phyloP scores from a whole-genome alignment of 352 stramenopile species.

The Halophytophthora polymorphica region DNA sequence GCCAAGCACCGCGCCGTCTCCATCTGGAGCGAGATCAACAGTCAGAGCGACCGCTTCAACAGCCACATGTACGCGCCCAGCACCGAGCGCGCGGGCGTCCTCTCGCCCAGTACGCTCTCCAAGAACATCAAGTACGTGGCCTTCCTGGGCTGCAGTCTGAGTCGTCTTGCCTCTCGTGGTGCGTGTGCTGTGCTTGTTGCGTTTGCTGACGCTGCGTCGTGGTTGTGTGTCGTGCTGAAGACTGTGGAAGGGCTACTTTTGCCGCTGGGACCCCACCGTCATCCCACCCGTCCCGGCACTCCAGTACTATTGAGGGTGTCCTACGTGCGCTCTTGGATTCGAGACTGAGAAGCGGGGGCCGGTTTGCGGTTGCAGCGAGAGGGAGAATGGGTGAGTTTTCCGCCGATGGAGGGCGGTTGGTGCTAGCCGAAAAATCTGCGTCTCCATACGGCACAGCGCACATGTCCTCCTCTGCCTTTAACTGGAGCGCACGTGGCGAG shows the following conservation, averaged over 20 bases:
- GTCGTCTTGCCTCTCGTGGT: not conserved
- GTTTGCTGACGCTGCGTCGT: constrained; percentile 4
- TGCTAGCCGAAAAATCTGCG: too few relatives aligned
- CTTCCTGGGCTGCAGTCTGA: not conserved
- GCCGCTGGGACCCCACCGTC: constrained; percentile 76
- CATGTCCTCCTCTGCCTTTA: too few relatives aligned
- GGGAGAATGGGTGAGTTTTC: too few relatives aligned
- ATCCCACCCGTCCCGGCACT: constrained; percentile 62
- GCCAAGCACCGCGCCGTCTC: constrained; percentile 68
- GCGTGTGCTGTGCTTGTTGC: not conserved
- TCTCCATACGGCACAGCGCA: too few relatives aligned
- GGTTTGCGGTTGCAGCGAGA: too few relatives aligned
- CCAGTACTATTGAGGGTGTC: constrained; percentile 60
- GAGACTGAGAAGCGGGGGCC: too few relatives aligned
- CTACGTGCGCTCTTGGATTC: too few relatives aligned
- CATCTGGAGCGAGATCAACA: constrained; percentile 83
- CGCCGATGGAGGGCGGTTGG: too few relatives aligned
- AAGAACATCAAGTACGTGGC: constrained; percentile 84
- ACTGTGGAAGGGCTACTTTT: constrained; percentile 86
- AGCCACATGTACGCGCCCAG: constrained; percentile 65
- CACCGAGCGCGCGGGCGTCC: constrained; percentile 26
- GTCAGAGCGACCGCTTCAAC: constrained; percentile 63
- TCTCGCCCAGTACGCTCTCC: constrained; percentile 74
- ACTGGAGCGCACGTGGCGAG: too few relatives aligned
- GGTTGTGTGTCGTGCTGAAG: constrained; percentile 25